Evolutionary conservation across 1,139 yeast species (phyloP), one percentile per base, ranked within the genome.

Genomic region (Pichia sp.): DNA sequence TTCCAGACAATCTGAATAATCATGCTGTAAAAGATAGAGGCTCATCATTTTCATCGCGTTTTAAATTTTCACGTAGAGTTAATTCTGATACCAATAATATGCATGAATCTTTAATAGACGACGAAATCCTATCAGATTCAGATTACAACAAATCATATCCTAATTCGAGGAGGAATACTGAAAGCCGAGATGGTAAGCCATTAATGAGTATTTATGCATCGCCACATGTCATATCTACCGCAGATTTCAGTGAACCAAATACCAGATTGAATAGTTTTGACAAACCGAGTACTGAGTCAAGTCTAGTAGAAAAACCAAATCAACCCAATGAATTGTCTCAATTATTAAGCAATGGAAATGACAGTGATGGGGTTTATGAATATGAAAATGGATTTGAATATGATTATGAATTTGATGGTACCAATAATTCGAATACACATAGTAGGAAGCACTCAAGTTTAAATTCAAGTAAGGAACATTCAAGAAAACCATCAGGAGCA

Each of bases 351-450:
- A 27, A 39, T 25, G 39, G 30, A 4, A 33, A 39, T 10, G 53
- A 51, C 29, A 46, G 50, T 30, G 53, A 51, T 41, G 43, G 43
- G 5, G 47, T 47, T 16, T 45, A 48, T 30, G 52, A 48, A 29
- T 51, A 51, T 29, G 53, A 47, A 16, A 36, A 51, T 32, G 54
- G 53, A n/a, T 49, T 47, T 42, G 54, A 49, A 29, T 51, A 49
- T 38, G 51, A 51, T 28, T 50, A 49, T 35, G 54, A 51, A 32
- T 20, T 45, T 20, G 51, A 47, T 37, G 38, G 36, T 26, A 31
- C n/a, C n/a, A n/a, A 29, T 16, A 26, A 28, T 28, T 8, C 16
- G n/a, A n/a, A n/a, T n/a, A n/a, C n/a, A 11, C 33, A 32, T 24
- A 32, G 34, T 34, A 24, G 30, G n/a, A 32, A 32, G 7, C 35